phyloP scores from a whole-genome alignment of 805 yeast genomes.

The Ogataea angusta region DNA sequence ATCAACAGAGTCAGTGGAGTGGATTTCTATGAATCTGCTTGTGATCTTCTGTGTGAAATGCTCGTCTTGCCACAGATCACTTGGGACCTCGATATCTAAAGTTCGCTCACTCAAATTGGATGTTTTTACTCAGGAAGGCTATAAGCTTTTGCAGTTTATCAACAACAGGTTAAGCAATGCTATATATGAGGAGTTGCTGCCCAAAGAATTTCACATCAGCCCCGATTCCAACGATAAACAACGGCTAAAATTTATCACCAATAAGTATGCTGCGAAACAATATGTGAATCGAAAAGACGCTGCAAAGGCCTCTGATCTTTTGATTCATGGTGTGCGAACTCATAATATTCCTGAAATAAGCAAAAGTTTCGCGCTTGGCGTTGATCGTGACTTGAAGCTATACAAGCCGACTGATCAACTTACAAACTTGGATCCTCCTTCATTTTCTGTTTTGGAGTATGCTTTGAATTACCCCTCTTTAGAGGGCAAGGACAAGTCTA shows the following conservation, averaged over 20 bases:
- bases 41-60: constrained; percentile 79
- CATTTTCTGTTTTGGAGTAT: constrained; percentile 43
- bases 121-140: constrained; percentile 57
- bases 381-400: constrained; percentile 41
- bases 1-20: constrained; percentile 61
- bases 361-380: constrained; percentile 45
- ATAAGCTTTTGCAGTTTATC: constrained; percentile 47
- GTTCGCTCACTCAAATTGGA: constrained; percentile 78
- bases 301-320: constrained; percentile 23
- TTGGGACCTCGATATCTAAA: constrained; percentile 80
- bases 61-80: constrained; percentile 80
- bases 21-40: constrained; percentile 78
- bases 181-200: constrained; percentile 52
- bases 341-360: constrained; percentile 46
- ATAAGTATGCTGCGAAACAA: constrained; percentile 58
- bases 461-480: constrained; percentile 42
- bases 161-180: constrained; percentile 56
- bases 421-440: constrained; percentile 17
- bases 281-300: constrained; percentile 34
- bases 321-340: constrained; percentile 52
- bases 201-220: constrained; percentile 26
- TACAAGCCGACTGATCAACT: constrained; percentile 19
- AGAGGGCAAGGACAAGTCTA: constrained; percentile 8
- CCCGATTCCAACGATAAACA: constrained; percentile 40
- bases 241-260: constrained; percentile 56